These are phyloP conservation scores for Penicillium sclerotigenum DNA, from an alignment of 2,329 filamentous ascomycete species.

Conservation along the genomic window DNA sequence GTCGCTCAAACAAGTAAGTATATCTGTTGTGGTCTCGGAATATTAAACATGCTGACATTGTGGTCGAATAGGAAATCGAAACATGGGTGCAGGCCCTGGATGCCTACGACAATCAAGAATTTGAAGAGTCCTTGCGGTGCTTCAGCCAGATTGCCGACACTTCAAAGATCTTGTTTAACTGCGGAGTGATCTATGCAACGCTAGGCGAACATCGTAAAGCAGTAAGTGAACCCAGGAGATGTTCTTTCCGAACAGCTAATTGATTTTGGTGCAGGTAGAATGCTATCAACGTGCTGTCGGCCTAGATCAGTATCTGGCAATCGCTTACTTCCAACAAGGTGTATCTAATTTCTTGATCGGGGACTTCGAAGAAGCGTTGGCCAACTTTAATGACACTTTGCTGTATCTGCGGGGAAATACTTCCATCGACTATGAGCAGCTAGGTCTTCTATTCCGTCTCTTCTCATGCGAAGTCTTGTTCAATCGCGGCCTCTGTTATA, in stretches of 20 bases:
- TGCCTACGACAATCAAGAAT: slow-evolving; percentile 96
- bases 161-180: slow-evolving; percentile 98
- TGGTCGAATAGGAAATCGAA: slow-evolving; percentile 79
- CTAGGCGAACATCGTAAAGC: slow-evolving; percentile 94
- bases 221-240: slow-evolving; percentile 53
- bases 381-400: slow-evolving; percentile 97
- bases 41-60: slow-evolving; percentile 4
- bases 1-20: slow-evolving; percentile 59
- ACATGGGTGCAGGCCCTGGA: slow-evolving; percentile 91
- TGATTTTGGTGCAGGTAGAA: slow-evolving; percentile 65
- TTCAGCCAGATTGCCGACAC: slow-evolving; percentile 91
- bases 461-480: slow-evolving; percentile 98
- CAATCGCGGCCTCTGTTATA: slow-evolving; percentile 95
- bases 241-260: slow-evolving; percentile 2
- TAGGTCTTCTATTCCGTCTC: slow-evolving; percentile 91
- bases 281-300: slow-evolving; percentile 89
- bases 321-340: slow-evolving; percentile 97
- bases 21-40: neutral
- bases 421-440: slow-evolving; percentile 95
- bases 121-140: slow-evolving; percentile 78
- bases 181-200: slow-evolving; percentile 95
- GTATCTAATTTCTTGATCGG: slow-evolving; percentile 97
- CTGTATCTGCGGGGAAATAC: slow-evolving; percentile 93
- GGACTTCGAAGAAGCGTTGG: slow-evolving; percentile 94
- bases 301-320: slow-evolving; percentile 90